A percentile compares a stretch with the other conserved stretches of the same genome.
Evolutionary conservation across 75 land plant genomes (phyloP).

Genomic region (Ceratopteris richardii): DNA sequence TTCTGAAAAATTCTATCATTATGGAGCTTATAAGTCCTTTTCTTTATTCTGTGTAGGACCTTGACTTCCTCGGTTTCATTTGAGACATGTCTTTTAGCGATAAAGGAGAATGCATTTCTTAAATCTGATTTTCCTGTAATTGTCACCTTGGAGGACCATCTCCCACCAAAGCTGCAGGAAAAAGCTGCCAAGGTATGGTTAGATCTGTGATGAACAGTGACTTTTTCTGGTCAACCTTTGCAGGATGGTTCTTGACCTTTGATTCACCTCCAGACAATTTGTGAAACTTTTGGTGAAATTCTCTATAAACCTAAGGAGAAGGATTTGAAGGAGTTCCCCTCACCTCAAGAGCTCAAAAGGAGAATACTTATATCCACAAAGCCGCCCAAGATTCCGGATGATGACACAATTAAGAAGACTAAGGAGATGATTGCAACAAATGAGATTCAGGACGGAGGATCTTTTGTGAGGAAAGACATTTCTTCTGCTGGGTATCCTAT

Average conservation of each 20-base stretch:
- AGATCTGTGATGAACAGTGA: too few relatives aligned
- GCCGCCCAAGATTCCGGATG: constrained; percentile 75
- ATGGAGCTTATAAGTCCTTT: background rate
- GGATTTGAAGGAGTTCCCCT: constrained; percentile 64
- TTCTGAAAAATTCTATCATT: too few relatives aligned
- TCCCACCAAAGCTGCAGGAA: constrained; percentile 16
- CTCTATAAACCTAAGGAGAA: constrained; percentile 30
- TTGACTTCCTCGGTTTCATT: constrained; percentile 29
- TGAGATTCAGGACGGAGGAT: background rate
- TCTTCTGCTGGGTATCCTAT: constrained; percentile 2
- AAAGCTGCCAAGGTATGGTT: constrained; percentile 39
- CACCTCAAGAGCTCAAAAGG: constrained; percentile 70
- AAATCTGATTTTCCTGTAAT: constrained; percentile 25
- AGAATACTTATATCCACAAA: constrained; percentile 75
- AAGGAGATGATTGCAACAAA: constrained; percentile 3
- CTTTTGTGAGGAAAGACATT: background rate
- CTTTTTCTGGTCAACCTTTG: background rate
- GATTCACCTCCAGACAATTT: constrained; percentile 44
- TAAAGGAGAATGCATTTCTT: constrained; percentile 26
- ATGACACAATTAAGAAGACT: constrained; percentile 9
- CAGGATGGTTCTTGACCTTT: background rate
- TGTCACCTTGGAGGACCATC: constrained; percentile 34
- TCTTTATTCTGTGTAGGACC: constrained; percentile 11
- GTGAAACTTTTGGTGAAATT: constrained; percentile 44
- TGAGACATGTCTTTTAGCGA: constrained; percentile 23